phyloP scores from a whole-genome alignment of 805 yeast species.

The Lipomyces lipofer region DNA sequence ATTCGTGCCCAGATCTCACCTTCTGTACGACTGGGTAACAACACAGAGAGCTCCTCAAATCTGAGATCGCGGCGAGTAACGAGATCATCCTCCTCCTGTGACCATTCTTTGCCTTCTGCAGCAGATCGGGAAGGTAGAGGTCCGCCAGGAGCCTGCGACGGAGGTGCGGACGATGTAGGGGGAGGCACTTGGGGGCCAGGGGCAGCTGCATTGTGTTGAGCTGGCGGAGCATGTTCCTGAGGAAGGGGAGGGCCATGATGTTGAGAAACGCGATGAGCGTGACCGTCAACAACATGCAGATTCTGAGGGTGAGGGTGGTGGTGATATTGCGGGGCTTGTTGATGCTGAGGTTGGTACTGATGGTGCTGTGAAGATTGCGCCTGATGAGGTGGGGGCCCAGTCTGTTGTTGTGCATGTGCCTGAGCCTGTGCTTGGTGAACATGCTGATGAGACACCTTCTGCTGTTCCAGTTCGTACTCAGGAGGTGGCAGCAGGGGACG shows the following conservation, averaged over 20 bases:
- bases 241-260: neutral
- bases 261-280: too few relatives aligned
- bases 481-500: constrained; percentile 9
- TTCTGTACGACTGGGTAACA: constrained; percentile 72
- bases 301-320: constrained; percentile 1
- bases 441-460: neutral
- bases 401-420: constrained; percentile 4
- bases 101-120: constrained; percentile 42
- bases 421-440: neutral
- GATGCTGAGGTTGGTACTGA: neutral
- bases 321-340: neutral
- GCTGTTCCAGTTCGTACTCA: constrained; percentile 7
- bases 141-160: neutral
- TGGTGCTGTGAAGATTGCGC: neutral
- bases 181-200: neutral
- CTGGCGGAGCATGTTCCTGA: neutral
- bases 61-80: constrained; percentile 59
- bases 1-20: constrained; percentile 66
- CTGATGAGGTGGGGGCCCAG: neutral
- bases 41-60: constrained; percentile 68
- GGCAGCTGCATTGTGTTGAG: neutral
- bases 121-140: neutral
- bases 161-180: neutral
- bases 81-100: constrained; percentile 73
- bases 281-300: too few relatives aligned